Base-by-base conservation (phyloP, 2,329 filamentous ascomycete species). In the Escovopsis sp. region DNA sequence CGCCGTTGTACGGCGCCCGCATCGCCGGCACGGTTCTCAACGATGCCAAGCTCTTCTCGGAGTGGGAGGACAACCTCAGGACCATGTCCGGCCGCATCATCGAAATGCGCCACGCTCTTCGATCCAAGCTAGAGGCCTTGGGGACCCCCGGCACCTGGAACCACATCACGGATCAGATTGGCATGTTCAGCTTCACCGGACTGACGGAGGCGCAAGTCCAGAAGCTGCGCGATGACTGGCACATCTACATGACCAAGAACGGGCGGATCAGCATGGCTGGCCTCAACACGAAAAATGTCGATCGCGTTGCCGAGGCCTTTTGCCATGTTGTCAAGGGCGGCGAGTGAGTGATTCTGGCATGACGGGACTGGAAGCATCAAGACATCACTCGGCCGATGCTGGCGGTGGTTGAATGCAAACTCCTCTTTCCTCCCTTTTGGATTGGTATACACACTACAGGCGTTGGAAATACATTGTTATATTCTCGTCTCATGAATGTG, bases 261-360 rank as follows among this genome's bases (percentile, higher is more conserved):
- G 91, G 91, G 19, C 82, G 91, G 39, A 94, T 96, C 64, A 93
- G 85, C 59, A 96, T 98, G 89, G 91, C 91, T 5, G 91, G 91
- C n/a, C 67, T 96, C 51, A 96, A 96, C 64, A 83, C 85, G 26
- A 68, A 80, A 56, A 98, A 96, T 59, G 72, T 96, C 45, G 86
- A 94, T 43, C 94, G 95, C 66, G 84, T 96, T 55, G 91, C 88
- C 39, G 80, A 83, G 62, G 86, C 89, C 1, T 76, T 96, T 11
- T 82, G 95, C 59, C 82, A 82, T 62, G 84, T 89, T 30, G 85
- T 96, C 23, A 53, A 52, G 30, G 56, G 57, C 32, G 47, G 47
- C 7, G 48, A 52, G 48, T 57, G 51, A 49, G 9, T 40, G 38
- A 47, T 36, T 36, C 50, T 39, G 32, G 45, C 49, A 48, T 57